Conservation (phyloP, 768 basidiomycete species). For the Imleria badia region DNA sequence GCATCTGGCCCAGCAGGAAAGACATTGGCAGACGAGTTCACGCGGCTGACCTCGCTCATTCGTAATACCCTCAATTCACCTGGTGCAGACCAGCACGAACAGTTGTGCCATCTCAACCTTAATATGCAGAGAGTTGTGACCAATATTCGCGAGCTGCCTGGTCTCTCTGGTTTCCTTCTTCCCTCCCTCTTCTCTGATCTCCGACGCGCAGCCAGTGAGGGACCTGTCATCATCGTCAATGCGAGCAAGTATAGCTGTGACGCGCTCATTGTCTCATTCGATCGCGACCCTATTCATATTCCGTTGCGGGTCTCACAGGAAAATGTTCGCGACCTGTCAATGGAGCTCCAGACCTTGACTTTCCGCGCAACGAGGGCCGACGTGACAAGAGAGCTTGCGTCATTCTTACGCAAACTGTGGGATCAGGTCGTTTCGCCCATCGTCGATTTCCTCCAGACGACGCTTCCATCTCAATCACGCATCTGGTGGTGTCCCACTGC, state of each 20-base stretch:
- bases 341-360: neutral
- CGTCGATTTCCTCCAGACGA: neutral
- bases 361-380: neutral
- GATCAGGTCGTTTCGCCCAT: neutral
- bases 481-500: no score
- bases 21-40: no score
- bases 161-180: neutral
- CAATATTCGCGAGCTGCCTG: neutral
- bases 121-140: neutral
- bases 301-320: neutral
- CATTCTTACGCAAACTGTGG: no score
- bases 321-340: neutral
- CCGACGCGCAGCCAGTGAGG: neutral
- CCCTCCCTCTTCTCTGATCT: neutral
- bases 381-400: neutral
- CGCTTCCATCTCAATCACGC: neutral
- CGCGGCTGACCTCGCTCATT: no score
- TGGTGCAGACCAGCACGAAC: no score
- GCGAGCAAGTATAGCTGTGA: neutral
- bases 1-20: no score
- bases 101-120: neutral
- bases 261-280: neutral
- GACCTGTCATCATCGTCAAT: neutral
- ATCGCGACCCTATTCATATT: neutral
- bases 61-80: no score